A percentile compares a stretch with the other conserved stretches of the same genome.
phyloP scores from a whole-genome alignment of 2,329 filamentous ascomycete species.

The Claviceps quebecensis region DNA sequence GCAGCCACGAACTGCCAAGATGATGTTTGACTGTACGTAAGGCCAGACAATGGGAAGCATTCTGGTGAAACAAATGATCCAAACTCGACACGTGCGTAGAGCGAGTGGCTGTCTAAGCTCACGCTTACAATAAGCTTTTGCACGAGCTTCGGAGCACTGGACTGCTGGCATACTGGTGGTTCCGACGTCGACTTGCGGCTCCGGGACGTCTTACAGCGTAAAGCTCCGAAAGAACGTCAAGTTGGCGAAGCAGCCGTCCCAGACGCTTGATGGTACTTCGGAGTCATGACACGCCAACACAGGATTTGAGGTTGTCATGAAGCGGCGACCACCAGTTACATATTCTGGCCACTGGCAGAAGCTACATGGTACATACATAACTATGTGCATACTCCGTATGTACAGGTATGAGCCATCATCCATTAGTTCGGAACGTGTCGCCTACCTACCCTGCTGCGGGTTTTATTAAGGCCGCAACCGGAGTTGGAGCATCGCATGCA shows the following conservation, averaged over 20 bases:
- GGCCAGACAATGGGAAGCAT: not conserved
- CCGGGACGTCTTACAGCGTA: constrained; percentile 5
- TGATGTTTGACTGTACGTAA: not conserved
- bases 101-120: not conserved
- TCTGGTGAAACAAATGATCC: not conserved
- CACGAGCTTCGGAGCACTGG: constrained; percentile 1
- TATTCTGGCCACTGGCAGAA: not conserved
- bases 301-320: constrained; percentile 1
- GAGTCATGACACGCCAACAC: not conserved
- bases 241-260: not conserved
- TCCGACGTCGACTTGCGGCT: constrained; percentile 4
- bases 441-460: not conserved
- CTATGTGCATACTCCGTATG: too few relatives aligned
- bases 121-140: not conserved
- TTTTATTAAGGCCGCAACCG: not conserved
- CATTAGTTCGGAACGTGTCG: not conserved
- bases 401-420: too few relatives aligned
- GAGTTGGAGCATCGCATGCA: constrained; percentile 5
- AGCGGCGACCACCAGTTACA: not conserved
- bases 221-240: constrained; percentile 6
- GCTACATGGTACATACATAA: too few relatives aligned
- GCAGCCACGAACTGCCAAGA: not conserved
- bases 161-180: constrained; percentile 1
- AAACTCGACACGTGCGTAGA: not conserved
- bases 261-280: not conserved